Evolutionary conservation across 1,284 basidiomycete species (phyloP), one percentile per base, ranked within the genome.

Genomic region (Sanghuangporus baumii): DNA sequence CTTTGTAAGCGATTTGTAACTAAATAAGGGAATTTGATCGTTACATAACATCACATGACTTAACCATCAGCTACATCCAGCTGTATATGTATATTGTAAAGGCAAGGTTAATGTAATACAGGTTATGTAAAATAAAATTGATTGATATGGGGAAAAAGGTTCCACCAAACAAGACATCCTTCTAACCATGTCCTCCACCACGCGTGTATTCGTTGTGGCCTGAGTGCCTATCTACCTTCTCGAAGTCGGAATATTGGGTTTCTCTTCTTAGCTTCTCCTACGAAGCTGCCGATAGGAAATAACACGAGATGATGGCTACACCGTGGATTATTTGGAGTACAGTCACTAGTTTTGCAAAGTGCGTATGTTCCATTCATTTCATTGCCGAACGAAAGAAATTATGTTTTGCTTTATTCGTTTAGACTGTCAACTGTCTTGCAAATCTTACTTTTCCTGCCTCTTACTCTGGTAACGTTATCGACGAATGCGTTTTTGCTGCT

Each of bases 361-460:
- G 65, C 50, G 77, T 69, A 60, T 60, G 23, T 46, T 7, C 36
- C 2, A 23, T 8, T 55, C 36, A 8, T 36, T 8, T 55, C 40
- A 47, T 18, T 61, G 52, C 47, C 20, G 43, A 60, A 61, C n/a
- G 40, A 55, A 20, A 51, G 57, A 31, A 7, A 26, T 26, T 9
- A n/a, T n/a, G n/a, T n/a, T n/a, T n/a, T n/a, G 41, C 20, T 31
- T 50, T 48, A 48, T 16, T 34, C 55, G 57, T 66, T 60, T 70
- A 89, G 89, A 71, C 75, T 89, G 63, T 89, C 87, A 7, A 92
- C 89, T 48, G 88, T 84, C 65, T 70, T 88, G 40, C 90, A 94
- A 72, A 90, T 94, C 66, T 78, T 94, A 61, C 82, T 94, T 34
- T 94, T 89, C 74, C 82, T 94, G 58, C 92, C 93, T 1, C 78